Percentiles rank a stretch among this genome's conserved stretches.
These are phyloP conservation scores for Penicillium oxalicum DNA, from an alignment of 2,329 filamentous ascomycete species.

Conservation along the genomic window DNA sequence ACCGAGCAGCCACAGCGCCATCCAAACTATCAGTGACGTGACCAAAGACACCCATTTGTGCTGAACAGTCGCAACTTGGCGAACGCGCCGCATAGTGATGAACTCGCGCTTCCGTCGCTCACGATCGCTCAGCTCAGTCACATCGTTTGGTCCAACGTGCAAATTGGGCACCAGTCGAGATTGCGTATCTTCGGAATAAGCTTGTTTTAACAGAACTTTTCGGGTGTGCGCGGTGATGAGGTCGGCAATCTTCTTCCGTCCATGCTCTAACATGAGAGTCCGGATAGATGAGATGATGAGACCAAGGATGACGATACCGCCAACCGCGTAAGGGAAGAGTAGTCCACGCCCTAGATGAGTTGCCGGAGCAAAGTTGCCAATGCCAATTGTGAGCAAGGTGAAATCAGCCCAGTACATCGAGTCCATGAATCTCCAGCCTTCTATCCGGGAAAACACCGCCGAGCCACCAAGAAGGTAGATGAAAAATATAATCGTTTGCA, in stretches of 20 bases:
- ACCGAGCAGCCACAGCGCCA: constrained; percentile 41
- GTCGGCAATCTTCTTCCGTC: constrained; percentile 32
- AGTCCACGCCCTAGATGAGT: constrained; percentile 31
- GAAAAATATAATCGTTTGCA: constrained; percentile 40
- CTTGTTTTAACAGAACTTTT: constrained; percentile 23
- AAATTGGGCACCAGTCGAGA: constrained; percentile 16
- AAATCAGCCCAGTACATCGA: constrained; percentile 33
- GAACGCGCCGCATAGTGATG: constrained; percentile 43
- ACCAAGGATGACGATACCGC: constrained; percentile 32
- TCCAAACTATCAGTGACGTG: constrained; percentile 34
- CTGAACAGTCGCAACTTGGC: constrained; percentile 36
- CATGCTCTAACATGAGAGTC: constrained; percentile 34
- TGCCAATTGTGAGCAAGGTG: constrained; percentile 33
- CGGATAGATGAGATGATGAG: constrained; percentile 33
- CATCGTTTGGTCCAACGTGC: constrained; percentile 6
- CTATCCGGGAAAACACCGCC: constrained; percentile 33
- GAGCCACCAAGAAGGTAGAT: constrained; percentile 38
- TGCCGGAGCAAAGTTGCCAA: constrained; percentile 28
- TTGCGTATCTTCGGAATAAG: constrained; percentile 12
- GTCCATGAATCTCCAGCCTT: constrained; percentile 32
- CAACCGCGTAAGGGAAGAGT: constrained; percentile 32
- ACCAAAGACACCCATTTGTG: constrained; percentile 39
- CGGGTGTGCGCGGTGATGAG: constrained; percentile 32
- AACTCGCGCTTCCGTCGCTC: constrained; percentile 34
- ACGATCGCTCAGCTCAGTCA: constrained; percentile 9